Conservation (phyloP, 805 yeast genomes). For the Starmerella scarabaei region DNA sequence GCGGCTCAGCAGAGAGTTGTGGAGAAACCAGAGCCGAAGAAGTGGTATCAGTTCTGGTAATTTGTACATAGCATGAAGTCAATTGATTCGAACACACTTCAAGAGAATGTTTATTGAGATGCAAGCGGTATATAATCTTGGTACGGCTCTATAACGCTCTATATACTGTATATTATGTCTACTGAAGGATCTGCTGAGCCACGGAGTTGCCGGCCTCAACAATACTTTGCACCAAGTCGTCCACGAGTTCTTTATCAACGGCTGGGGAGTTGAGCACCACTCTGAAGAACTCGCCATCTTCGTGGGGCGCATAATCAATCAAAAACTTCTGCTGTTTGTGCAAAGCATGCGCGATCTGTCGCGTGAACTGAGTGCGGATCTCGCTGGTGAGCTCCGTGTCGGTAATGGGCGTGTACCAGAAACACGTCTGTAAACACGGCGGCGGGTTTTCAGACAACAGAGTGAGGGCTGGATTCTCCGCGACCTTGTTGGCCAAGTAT, state of each 20-base stretch:
- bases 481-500: slow-evolving; percentile 43
- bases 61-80: not conserved
- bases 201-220: slow-evolving; percentile 3
- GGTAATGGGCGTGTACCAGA: slow-evolving; percentile 47
- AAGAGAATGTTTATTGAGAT: not conserved
- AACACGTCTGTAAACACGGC: slow-evolving; percentile 74
- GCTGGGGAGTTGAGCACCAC: slow-evolving; percentile 70
- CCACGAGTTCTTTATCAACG: slow-evolving; percentile 34
- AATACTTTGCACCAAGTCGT: slow-evolving; percentile 31
- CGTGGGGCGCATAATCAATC: slow-evolving; percentile 65
- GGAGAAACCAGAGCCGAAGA: not conserved
- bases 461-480: slow-evolving; percentile 34
- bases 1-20: slow-evolving; percentile 1
- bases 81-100: too few species aligned
- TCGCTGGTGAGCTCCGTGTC: slow-evolving; percentile 23
- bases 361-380: slow-evolving; percentile 42
- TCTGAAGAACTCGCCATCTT: slow-evolving; percentile 67
- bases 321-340: slow-evolving; percentile 54
- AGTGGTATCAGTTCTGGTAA: slow-evolving; percentile 10
- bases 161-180: not conserved
- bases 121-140: not conserved
- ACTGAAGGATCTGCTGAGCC: not conserved
- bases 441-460: slow-evolving; percentile 48
- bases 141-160: not conserved
- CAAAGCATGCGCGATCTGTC: slow-evolving; percentile 46